Evolutionary conservation across 2,329 filamentous ascomycete species (phyloP).

Genomic region (Nakataea oryzae): DNA sequence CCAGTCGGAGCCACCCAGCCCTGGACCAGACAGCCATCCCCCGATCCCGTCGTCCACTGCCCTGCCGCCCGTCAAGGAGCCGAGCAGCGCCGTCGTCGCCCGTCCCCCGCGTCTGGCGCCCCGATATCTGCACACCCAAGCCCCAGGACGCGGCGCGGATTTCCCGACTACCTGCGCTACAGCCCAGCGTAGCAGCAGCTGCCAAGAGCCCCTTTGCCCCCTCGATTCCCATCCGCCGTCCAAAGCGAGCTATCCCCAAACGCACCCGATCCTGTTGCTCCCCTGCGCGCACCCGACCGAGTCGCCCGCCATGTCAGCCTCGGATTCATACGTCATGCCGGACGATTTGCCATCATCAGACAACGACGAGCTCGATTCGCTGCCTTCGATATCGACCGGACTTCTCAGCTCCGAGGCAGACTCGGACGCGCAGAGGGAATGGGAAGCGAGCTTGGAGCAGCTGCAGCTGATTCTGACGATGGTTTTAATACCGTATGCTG

Average conservation of each 20-base stretch:
- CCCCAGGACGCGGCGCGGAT: background rate
- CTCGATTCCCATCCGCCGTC: background rate
- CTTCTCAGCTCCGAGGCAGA: slow-evolving; percentile 42
- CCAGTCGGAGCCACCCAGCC: background rate
- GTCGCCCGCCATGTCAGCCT: slow-evolving; percentile 14
- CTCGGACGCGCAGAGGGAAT: slow-evolving; percentile 87
- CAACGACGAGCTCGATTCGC: slow-evolving; percentile 49
- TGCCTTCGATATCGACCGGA: slow-evolving; percentile 49
- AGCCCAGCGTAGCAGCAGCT: too few relatives aligned
- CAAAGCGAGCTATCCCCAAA: background rate
- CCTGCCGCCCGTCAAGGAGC: background rate
- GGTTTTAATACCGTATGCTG: slow-evolving; percentile 86
- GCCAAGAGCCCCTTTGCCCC: too few relatives aligned
- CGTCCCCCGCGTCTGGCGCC: too few relatives aligned
- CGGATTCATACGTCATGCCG: slow-evolving; percentile 42
- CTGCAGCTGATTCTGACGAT: slow-evolving; percentile 87
- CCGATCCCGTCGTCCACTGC: background rate
- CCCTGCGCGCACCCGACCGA: background rate
- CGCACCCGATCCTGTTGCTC: background rate
- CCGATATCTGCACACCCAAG: background rate
- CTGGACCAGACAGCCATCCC: too few relatives aligned
- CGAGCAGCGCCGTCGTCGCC: background rate
- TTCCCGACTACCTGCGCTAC: too few relatives aligned
- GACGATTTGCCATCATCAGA: slow-evolving; percentile 28
- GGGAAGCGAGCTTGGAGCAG: slow-evolving; percentile 90